Conservation (phyloP, 1,284 basidiomycete species). For the Phellinidium pouzarii region DNA sequence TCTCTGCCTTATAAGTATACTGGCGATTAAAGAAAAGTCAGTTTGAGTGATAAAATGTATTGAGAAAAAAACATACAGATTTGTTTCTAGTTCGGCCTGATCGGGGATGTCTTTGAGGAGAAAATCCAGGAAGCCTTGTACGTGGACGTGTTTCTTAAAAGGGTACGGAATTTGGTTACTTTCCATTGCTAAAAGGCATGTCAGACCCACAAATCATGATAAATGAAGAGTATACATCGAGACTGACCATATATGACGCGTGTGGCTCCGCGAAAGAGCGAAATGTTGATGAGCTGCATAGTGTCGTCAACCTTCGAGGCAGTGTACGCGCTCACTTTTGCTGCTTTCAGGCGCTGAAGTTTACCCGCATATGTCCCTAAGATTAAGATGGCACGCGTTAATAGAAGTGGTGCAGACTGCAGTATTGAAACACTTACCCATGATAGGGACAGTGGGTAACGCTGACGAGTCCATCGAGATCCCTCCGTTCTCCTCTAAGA, state of each 20-base stretch:
- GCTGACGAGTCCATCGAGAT: constrained; percentile 9
- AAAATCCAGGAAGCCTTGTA: constrained; percentile 7
- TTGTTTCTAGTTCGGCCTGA: neutral
- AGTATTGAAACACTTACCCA: constrained; percentile 1
- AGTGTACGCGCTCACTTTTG: neutral
- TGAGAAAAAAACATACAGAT: neutral
- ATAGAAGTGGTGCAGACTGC: neutral
- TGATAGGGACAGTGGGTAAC: constrained; percentile 10
- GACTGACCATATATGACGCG: constrained; percentile 11
- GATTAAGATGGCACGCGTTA: neutral
- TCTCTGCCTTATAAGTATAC: no score
- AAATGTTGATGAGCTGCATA: constrained; percentile 9
- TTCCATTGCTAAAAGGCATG: constrained; percentile 9
- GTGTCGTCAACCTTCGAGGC: constrained; percentile 5
- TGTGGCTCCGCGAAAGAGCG: constrained; percentile 10
- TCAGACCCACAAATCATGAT: neutral
- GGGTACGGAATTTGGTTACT: constrained; percentile 10
- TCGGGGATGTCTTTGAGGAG: neutral
- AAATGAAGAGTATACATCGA: neutral
- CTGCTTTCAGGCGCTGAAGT: constrained; percentile 1
- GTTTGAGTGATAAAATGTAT: neutral
- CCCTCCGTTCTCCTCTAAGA: constrained; percentile 3
- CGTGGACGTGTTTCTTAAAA: constrained; percentile 1
- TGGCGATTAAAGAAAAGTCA: neutral
- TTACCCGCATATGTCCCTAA: constrained; percentile 9